Evolutionary conservation across 257 asterid genomes (phyloP).

Genomic region (Jacaranda copaia): DNA sequence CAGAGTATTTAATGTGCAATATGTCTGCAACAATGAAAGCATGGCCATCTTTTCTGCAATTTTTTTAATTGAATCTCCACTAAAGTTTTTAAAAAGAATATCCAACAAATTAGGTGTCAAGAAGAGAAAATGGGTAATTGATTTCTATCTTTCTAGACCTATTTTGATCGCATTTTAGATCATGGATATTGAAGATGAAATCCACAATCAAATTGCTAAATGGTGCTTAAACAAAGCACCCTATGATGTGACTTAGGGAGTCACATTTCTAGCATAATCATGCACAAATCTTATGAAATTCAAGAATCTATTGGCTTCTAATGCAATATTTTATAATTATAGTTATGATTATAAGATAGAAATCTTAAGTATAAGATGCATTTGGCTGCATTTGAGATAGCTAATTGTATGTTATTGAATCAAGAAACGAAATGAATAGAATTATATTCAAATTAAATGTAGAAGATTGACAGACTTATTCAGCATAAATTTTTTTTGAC

Average conservation of each 20-base stretch:
- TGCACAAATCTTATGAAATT: not conserved
- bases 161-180: conserved; percentile 23
- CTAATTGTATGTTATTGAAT: too few species aligned
- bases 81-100: conserved; percentile 15
- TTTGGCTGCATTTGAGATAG: too few species aligned
- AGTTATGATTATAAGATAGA: too few species aligned
- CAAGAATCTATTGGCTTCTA: not conserved
- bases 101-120: conserved; percentile 8
- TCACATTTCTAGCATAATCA: conserved; percentile 25
- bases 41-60: conserved; percentile 25
- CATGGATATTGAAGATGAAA: conserved; percentile 25
- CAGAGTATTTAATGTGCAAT: conserved; percentile 32
- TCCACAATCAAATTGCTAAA: conserved; percentile 26
- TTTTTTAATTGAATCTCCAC: conserved; percentile 26
- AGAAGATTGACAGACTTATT: too few species aligned
- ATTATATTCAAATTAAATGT: too few species aligned
- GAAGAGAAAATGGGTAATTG: conserved; percentile 25
- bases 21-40: conserved; percentile 28
- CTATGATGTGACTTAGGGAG: conserved; percentile 5
- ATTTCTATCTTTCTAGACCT: conserved; percentile 30
- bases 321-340: too few species aligned
- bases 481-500: too few species aligned
- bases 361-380: too few species aligned
- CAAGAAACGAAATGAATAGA: too few species aligned
- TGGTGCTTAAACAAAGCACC: conserved; percentile 14